A percentile compares a stretch with the other conserved stretches of the same genome.
Conservation (phyloP, 1,139 yeast genomes). For the Hyphopichia burtonii region DNA sequence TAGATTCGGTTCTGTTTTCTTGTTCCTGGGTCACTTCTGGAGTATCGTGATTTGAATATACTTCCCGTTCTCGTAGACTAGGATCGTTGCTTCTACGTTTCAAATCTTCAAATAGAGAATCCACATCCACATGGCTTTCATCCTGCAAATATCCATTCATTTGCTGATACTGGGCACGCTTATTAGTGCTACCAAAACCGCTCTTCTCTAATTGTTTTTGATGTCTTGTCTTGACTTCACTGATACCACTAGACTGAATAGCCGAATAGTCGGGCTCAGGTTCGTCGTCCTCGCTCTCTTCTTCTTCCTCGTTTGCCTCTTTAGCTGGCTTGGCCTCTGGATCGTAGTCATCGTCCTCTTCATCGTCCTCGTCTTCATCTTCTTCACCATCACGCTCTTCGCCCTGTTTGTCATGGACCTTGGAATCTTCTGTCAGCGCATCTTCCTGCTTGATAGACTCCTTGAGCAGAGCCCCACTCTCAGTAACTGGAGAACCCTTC, state of each 20-base stretch:
- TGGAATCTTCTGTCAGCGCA: no score
- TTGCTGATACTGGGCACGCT: not conserved
- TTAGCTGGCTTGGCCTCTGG: constrained; percentile 36
- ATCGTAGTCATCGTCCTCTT: constrained; percentile 65
- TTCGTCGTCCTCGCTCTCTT: constrained; percentile 21
- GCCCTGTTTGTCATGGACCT: not conserved
- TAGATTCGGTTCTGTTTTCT: constrained; percentile 12
- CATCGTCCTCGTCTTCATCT: constrained; percentile 47
- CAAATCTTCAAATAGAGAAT: constrained; percentile 32
- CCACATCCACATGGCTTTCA: constrained; percentile 30
- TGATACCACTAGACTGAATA: constrained; percentile 27
- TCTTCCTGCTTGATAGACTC: no score
- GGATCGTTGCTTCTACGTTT: constrained; percentile 4
- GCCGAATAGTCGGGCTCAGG: constrained; percentile 32
- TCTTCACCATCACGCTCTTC: constrained; percentile 10
- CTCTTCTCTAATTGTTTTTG: constrained; percentile 23
- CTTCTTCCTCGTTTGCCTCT: constrained; percentile 18
- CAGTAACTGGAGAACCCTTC: no score
- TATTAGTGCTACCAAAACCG: not conserved
- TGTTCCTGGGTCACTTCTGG: constrained; percentile 21
- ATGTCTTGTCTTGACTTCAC: constrained; percentile 40
- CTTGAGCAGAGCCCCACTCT: no score
- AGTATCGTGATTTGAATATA: not conserved
- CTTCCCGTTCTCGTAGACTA: constrained; percentile 15
- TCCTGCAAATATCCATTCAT: constrained; percentile 26